Base-by-base conservation (phyloP, 495 filamentous ascomycete species). In the Bacidia rubella region DNA sequence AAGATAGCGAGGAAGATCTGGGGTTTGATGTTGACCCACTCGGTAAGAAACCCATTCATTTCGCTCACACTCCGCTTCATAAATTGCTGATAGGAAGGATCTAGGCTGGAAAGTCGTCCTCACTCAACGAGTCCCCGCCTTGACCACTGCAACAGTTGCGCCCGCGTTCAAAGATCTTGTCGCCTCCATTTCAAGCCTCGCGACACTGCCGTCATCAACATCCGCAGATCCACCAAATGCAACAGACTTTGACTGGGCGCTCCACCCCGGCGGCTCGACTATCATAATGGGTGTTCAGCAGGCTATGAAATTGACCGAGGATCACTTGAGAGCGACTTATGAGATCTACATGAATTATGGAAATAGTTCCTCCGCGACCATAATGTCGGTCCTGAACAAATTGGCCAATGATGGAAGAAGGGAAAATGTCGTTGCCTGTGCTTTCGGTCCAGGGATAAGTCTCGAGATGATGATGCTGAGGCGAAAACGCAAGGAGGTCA, bases 221-320 rank as follows among this genome's bases (percentile, higher is more conserved):
- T 47, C 60, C 15, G 5, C 41, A 20, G 73, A 74, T 57, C n/a
- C 44, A 3, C 44, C 45, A 7, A 48, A 38, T 1, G 66, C 77
- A 1, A 44, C 60, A 0, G 77, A 80, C 49, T 81, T 82, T 50
- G 80, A 85, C 63, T 85, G 81, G 81, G 81, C 79, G 0, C 69
- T 84, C 55, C 81, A 85, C 59, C 81, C 81, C 0, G 81, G 81
- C 3, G 81, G 81, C 27, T 62, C 74, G 15, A 78, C 79, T 9
- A 82, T 85, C 49, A 70, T 84, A 11, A 74, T 78, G 4, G 76
- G 77, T 5, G 75, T 79, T 1, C 74, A 82, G 61, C 63, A 65
- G 35, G 69, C 66, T 10, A 69, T 80, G 67, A 56, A 63, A 17
- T 70, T 85, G 20, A 70, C 72, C 0, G 62, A 75, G 1, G 71